Base-by-base conservation (phyloP, 192 early-diverging fungal genomes). In the Coemansia sp. region DNA sequence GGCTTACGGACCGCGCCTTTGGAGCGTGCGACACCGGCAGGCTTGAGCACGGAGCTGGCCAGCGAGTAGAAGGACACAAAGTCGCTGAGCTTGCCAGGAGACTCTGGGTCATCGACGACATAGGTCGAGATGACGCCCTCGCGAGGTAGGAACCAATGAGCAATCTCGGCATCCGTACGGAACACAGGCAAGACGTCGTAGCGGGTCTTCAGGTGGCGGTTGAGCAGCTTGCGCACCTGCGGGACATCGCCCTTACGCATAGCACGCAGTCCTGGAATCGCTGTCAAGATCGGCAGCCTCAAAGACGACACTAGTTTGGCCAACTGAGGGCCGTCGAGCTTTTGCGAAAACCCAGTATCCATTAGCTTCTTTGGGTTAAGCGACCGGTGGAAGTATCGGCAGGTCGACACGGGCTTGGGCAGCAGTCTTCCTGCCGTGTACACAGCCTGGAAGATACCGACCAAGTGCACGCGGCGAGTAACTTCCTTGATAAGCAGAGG, bases 401-500 rank as follows among this genome's bases (percentile, higher is more conserved):
- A 91, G 2, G 86, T 91, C 6, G 92, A 73, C 42, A 99, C 78
- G 0, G 98, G 95, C 75, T 91, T 98, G 23, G 98, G 98, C 60
- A 99, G 74, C 58, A 90, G 87, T 26, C 89, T 87, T 38, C 98
- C 98, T 16, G 92, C 96, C 42, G 98, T 99, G 81, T 98, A 99
- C 7, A 94, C 91, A 30, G 98, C 98, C 80, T 99, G 98, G 89
- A 98, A 99, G 57, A 96, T 94, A 32, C 94, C 95, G 64, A 91
- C 86, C 32, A 95, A 72, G 77, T 99, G 92, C 39, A 94, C 92
- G 16, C 93, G 89, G 32, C 98, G 88, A 5, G 98, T 99, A 37
- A 99, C 91, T 78, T 99, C 98, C 81, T 96, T 93, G 86, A 99
- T 99, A 58, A 99, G 78, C 19, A 99, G 88, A 35, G 98, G 98